phyloP scores from a whole-genome alignment of 78 protist genomes.

The Monosiga brevicollis region DNA sequence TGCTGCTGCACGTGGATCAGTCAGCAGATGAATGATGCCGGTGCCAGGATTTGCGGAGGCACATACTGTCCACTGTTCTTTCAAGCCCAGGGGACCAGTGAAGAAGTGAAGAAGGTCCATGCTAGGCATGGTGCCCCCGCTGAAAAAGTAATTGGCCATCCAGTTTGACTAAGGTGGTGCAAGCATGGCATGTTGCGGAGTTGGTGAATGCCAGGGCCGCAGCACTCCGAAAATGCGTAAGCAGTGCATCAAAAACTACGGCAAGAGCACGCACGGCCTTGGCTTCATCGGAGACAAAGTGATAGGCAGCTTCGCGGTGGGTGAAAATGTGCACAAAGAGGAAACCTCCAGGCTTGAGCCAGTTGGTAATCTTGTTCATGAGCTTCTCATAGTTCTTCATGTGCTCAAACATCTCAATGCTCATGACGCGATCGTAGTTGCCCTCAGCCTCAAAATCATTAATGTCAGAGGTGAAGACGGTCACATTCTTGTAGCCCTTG shows the following conservation, averaged over 20 bases:
- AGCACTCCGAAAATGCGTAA: neutral
- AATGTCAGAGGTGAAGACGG: constrained; percentile 1
- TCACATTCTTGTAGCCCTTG: neutral
- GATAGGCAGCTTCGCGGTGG: neutral
- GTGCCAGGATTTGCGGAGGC: neutral
- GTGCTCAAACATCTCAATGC: constrained; percentile 27
- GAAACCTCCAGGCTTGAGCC: neutral
- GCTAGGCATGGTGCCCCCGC: constrained; percentile 25
- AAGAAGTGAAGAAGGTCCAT: constrained; percentile 8
- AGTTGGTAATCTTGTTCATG: neutral
- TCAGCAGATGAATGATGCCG: neutral
- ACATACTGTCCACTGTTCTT: neutral
- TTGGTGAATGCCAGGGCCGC: neutral
- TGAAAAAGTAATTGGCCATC: constrained; percentile 8
- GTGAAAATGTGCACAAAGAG: constrained; percentile 22
- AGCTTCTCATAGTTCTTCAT: constrained; percentile 27
- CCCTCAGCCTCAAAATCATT: neutral
- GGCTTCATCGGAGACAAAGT: neutral
- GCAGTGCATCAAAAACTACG: neutral
- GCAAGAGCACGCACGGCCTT: neutral
- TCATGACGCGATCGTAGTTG: constrained; percentile 7
- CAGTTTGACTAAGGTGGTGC: constrained; percentile 1
- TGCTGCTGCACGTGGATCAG: neutral
- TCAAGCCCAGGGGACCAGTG: neutral
- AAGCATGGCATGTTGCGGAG: neutral